A percentile compares a stretch with the other conserved stretches of the same genome.
Evolutionary conservation across 2,329 filamentous ascomycete genomes (phyloP).

Genomic region (Fusarium euwallaceae): DNA sequence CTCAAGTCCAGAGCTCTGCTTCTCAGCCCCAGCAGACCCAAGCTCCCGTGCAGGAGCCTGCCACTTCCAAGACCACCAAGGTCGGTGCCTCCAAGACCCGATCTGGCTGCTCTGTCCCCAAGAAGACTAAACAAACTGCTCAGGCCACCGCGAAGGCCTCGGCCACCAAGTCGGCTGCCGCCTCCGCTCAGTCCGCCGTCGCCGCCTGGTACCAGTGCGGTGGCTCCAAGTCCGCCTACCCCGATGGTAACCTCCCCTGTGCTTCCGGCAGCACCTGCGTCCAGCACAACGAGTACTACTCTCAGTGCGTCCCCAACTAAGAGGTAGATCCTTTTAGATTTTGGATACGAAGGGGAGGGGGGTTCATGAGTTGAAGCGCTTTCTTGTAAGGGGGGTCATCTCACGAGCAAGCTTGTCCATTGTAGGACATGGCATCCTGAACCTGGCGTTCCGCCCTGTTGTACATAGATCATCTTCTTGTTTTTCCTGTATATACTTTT

Average conservation of each 20-base stretch:
- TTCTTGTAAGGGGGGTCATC: slow-evolving; percentile 5
- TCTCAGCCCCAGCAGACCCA: slow-evolving; percentile 14
- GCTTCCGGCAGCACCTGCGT: slow-evolving; percentile 41
- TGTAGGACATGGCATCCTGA: slow-evolving; percentile 25
- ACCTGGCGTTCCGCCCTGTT: slow-evolving; percentile 34
- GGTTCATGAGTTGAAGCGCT: background rate
- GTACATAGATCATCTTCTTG: slow-evolving; percentile 33
- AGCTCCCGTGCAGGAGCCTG: slow-evolving; percentile 15
- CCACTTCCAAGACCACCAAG: slow-evolving; percentile 18
- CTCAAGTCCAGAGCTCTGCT: background rate
- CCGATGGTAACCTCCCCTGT: slow-evolving; percentile 39
- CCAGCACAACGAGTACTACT: slow-evolving; percentile 44
- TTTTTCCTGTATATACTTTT: slow-evolving; percentile 41
- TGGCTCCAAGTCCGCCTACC: slow-evolving; percentile 38
- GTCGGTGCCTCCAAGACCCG: slow-evolving; percentile 29
- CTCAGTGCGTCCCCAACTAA: slow-evolving; percentile 44
- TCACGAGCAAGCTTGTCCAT: slow-evolving; percentile 20
- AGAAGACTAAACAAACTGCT: slow-evolving; percentile 24
- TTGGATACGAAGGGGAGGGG: background rate
- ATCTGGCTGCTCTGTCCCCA: slow-evolving; percentile 27
- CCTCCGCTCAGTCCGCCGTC: slow-evolving; percentile 25
- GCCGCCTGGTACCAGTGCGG: slow-evolving; percentile 40
- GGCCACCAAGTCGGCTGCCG: background rate
- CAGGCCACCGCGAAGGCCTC: slow-evolving; percentile 12
- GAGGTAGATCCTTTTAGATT: slow-evolving; percentile 11